phyloP scores from a whole-genome alignment of 345 rosid genomes.

The Brassica carinata region DNA sequence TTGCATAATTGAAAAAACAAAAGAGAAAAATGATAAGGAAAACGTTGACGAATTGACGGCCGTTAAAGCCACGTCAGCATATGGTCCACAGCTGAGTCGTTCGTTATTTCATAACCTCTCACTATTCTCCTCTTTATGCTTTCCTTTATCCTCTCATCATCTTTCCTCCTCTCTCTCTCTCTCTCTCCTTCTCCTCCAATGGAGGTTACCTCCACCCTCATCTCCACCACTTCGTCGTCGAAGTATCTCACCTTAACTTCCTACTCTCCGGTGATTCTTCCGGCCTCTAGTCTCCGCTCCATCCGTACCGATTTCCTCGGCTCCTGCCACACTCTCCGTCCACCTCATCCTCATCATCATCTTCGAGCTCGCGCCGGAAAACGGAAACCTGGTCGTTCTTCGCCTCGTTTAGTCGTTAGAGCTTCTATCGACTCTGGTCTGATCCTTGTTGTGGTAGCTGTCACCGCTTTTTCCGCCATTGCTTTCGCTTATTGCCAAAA shows the following conservation, averaged over 20 bases:
- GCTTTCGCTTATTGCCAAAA: constrained; percentile 55
- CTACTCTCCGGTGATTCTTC: constrained; percentile 41
- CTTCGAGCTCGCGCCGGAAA: constrained; percentile 40
- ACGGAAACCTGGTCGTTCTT: constrained; percentile 30
- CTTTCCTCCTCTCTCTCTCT: constrained; percentile 25
- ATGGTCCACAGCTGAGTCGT: constrained; percentile 19
- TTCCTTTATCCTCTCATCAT: constrained; percentile 36
- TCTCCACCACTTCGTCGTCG: constrained; percentile 47
- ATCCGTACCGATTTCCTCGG: constrained; percentile 61
- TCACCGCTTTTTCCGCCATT: constrained; percentile 61
- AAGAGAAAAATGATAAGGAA: neutral
- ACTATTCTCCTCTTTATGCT: neutral
- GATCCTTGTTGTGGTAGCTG: constrained; percentile 57
- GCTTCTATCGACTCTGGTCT: constrained; percentile 58
- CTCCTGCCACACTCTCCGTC: constrained; percentile 50
- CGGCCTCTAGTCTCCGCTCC: constrained; percentile 35
- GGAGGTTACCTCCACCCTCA: constrained; percentile 53
- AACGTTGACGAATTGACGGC: constrained; percentile 41
- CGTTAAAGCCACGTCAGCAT: constrained; percentile 45
- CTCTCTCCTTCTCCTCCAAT: constrained; percentile 37
- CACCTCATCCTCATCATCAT: constrained; percentile 42
- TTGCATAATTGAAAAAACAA: too few species aligned
- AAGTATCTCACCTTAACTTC: constrained; percentile 43
- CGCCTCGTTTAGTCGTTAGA: constrained; percentile 47
- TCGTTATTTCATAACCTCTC: constrained; percentile 39